Evolutionary conservation across 441 rosid species (phyloP).

Genomic region (Euphorbia celastroides): DNA sequence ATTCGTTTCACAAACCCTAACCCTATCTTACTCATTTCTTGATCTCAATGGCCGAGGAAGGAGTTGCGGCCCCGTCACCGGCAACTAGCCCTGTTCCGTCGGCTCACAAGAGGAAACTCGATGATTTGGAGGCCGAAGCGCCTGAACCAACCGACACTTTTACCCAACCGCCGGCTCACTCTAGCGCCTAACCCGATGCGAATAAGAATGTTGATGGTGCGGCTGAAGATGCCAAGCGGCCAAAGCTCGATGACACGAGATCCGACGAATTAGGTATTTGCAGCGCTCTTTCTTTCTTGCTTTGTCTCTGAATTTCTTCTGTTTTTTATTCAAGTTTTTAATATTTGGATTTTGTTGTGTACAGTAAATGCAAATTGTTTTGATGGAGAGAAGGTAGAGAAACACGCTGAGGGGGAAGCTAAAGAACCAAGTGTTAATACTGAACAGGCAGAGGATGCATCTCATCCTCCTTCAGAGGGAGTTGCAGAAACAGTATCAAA

Average conservation of each 20-base stretch:
- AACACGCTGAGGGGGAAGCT: constrained; percentile 19
- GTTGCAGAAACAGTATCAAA: constrained; percentile 19
- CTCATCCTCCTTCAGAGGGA: constrained; percentile 12
- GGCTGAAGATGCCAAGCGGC: constrained; percentile 43
- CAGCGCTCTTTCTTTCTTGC: neutral
- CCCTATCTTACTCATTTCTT: neutral
- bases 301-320: neutral
- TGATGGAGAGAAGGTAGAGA: constrained; percentile 25
- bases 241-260: constrained; percentile 39
- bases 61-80: neutral
- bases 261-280: constrained; percentile 42
- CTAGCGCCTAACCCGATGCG: constrained; percentile 23
- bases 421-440: constrained; percentile 18
- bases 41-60: neutral
- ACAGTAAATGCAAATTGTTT: constrained; percentile 43
- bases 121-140: constrained; percentile 39
- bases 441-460: constrained; percentile 12
- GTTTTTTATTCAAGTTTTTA: neutral
- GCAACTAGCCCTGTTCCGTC: constrained; percentile 25
- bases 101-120: constrained; percentile 81
- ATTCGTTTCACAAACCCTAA: too few species aligned
- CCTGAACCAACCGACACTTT: constrained; percentile 15
- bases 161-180: neutral
- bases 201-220: constrained; percentile 19
- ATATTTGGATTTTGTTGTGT: neutral